A percentile compares a stretch with the other conserved stretches of the same genome.
phyloP scores from a whole-genome alignment of 345 rosid species.

The Linum usitatissimum region DNA sequence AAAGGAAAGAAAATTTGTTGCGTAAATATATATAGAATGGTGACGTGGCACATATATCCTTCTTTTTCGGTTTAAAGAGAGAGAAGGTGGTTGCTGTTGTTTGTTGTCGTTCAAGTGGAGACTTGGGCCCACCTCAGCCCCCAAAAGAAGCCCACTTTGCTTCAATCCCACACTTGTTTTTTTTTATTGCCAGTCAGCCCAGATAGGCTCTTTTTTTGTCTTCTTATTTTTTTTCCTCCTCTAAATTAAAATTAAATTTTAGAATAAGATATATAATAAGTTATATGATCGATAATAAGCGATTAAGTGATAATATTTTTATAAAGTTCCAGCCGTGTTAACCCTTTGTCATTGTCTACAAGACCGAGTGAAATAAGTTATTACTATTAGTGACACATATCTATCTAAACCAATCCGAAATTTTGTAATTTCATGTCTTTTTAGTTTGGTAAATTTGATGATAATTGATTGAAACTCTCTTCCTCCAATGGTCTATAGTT shows the following conservation, averaged over 20 bases:
- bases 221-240: neutral
- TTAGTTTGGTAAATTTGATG: too few species aligned
- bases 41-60: slow-evolving; percentile 21
- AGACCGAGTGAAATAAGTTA: too few species aligned
- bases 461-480: too few species aligned
- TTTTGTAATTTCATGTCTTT: too few species aligned
- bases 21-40: slow-evolving; percentile 31
- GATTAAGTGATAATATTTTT: too few species aligned
- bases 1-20: slow-evolving; percentile 17
- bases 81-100: neutral
- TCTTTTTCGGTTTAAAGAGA: slow-evolving; percentile 10
- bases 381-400: too few species aligned
- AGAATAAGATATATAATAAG: too few species aligned
- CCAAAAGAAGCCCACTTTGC: slow-evolving; percentile 21
- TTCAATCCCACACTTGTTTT: slow-evolving; percentile 30
- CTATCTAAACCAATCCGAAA: too few species aligned
- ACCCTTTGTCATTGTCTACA: too few species aligned
- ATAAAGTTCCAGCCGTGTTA: too few species aligned
- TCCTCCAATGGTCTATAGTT: slow-evolving; percentile 21
- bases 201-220: neutral
- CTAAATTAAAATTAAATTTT: too few species aligned
- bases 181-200: neutral
- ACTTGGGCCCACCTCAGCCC: slow-evolving; percentile 27
- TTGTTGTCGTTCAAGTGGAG: slow-evolving; percentile 50
- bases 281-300: too few species aligned